These are phyloP conservation scores for Hylodesmum podocarpum DNA, from an alignment of 306 rosid genomes.

Conservation along the genomic window DNA sequence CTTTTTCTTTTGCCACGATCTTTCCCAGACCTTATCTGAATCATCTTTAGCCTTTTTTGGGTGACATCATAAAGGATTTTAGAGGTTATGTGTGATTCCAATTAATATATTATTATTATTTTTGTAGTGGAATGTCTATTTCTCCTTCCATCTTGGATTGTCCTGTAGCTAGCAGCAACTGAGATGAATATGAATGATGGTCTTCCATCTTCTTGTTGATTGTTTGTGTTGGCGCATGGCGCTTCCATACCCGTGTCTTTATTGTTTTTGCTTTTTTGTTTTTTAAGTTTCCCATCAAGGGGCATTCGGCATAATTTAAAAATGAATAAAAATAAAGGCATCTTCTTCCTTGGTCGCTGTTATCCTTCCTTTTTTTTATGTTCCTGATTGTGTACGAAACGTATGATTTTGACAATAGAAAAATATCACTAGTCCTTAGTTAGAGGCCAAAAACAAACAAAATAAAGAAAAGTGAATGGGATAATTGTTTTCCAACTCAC, in stretches of 20 bases:
- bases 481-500: slow-evolving; percentile 20
- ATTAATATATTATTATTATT: not conserved
- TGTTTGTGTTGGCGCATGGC: not conserved
- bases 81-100: not conserved
- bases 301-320: not conserved
- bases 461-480: not conserved
- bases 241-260: not conserved
- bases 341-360: not conserved
- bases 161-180: no score
- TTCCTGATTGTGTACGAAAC: not conserved
- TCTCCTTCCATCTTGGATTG: slow-evolving; percentile 12
- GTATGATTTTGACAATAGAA: slow-evolving; percentile 21
- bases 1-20: not conserved
- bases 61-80: not conserved
- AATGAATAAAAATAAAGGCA: not conserved
- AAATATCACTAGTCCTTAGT: slow-evolving; percentile 16
- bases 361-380: not conserved
- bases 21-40: slow-evolving; percentile 14
- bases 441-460: not conserved
- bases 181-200: no score
- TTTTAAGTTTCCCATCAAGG: not conserved
- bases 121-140: not conserved
- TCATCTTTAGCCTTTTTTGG: not conserved
- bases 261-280: not conserved
- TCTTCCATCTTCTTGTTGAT: not conserved